phyloP scores from a whole-genome alignment of 352 stramenopile genomes.

The Pythium pyrilobum region DNA sequence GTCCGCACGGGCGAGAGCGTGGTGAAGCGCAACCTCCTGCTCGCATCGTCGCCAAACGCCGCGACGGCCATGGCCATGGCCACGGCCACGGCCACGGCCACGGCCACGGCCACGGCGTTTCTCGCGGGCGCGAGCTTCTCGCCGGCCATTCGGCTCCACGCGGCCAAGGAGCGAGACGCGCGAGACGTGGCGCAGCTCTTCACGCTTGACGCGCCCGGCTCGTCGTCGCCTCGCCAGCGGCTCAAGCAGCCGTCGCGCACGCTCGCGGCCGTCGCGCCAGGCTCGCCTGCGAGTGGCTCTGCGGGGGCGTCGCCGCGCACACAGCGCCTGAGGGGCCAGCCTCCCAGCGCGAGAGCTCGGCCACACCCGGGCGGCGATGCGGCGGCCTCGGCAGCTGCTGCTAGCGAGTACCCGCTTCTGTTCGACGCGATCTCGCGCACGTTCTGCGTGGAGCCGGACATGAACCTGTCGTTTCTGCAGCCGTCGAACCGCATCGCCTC shows the following conservation, averaged over 20 bases:
- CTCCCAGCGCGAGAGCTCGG: no score
- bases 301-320: constrained; percentile 20
- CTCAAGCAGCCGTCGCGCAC: background rate
- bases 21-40: constrained; percentile 35
- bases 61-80: background rate
- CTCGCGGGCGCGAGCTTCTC: constrained; percentile 8
- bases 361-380: background rate
- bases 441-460: constrained; percentile 64
- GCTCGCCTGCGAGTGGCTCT: background rate
- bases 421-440: constrained; percentile 66
- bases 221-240: background rate
- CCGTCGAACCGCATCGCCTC: constrained; percentile 72
- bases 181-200: background rate
- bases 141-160: constrained; percentile 7
- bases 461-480: constrained; percentile 43
- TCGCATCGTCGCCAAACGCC: background rate
- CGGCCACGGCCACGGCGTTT: background rate
- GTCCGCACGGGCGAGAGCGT: constrained; percentile 51
- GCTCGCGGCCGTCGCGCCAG: background rate
- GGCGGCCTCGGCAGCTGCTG: background rate
- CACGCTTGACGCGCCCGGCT: constrained; percentile 2
- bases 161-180: background rate
- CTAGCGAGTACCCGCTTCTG: constrained; percentile 27
- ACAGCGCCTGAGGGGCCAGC: constrained; percentile 18
- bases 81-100: background rate